Base-by-base conservation (phyloP, 2,329 filamentous ascomycete genomes). In the Colletotrichum paranaense region DNA sequence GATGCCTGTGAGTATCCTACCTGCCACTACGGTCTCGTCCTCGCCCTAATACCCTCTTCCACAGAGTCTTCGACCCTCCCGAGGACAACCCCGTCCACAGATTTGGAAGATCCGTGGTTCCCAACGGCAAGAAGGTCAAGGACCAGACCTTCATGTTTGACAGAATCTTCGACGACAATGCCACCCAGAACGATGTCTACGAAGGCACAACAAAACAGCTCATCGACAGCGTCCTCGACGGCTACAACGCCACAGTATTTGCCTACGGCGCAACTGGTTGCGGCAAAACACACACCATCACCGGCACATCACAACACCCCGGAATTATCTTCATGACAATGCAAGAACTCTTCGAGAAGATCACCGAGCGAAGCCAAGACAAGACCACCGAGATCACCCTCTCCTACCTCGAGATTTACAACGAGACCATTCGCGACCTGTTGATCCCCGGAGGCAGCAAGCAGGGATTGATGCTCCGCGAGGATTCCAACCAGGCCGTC, bases 241-340 rank as follows among this genome's bases (percentile, higher is more conserved):
- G 97, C 76, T 99, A 98, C 88, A 99, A 99, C 86, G 97, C 97
- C 60, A 99, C 97, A 0, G 97, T 99, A 5, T 99, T 99, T 81
- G 97, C 97, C 62, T 99, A 99, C 82, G 97, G 97, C 77, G 97
- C 97, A 52, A 99, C 97, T 0, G 97, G 97, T 52, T 99, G 97
- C 83, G 97, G 97, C 83, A 99, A 99, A 86, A 99, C 97, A 28
- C 97, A 99, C 82, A 99, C 97, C 11, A 99, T 99, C 79, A 95
- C 93, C 3, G 97, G 97, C 76, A 98, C 96, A 0, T 86, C 95
- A 1, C 94, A 97, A 81, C 93, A 97, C 79, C 97, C 97, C 0
- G 97, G 97, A 70, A 98, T 99, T 79, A 99, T 99, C 81, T 99
- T 98, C 84, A 86, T 99, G 78, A 98, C 97, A 1, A 99, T 99